Percentiles rank a stretch among this genome's conserved stretches.
phyloP scores from a whole-genome alignment of 805 yeast genomes.

The Blastobotrys terrestris region DNA sequence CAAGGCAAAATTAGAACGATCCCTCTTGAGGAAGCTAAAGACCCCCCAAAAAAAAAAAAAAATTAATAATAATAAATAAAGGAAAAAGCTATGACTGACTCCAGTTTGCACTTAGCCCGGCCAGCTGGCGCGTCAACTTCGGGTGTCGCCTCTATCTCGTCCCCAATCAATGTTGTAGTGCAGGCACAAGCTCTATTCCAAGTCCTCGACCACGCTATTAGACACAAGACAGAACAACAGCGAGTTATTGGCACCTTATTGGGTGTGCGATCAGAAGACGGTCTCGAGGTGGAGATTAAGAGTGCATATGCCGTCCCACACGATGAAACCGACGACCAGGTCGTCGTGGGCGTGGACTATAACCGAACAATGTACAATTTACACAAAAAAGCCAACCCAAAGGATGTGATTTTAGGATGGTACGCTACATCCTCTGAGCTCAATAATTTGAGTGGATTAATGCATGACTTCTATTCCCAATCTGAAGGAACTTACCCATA shows the following conservation, averaged over 20 bases:
- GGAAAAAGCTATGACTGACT: slow-evolving; percentile 16
- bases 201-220: slow-evolving; percentile 62
- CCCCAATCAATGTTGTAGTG: slow-evolving; percentile 21
- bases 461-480: slow-evolving; percentile 76
- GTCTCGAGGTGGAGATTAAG: slow-evolving; percentile 62
- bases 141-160: slow-evolving; percentile 19
- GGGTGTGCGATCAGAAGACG: slow-evolving; percentile 80
- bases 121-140: slow-evolving; percentile 16
- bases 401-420: slow-evolving; percentile 80
- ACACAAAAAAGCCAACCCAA: slow-evolving; percentile 72
- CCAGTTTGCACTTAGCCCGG: slow-evolving; percentile 20
- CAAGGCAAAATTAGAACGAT: no score
- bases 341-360: slow-evolving; percentile 69
- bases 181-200: slow-evolving; percentile 58
- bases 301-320: slow-evolving; percentile 81
- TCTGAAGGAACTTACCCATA: slow-evolving; percentile 62
- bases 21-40: neutral
- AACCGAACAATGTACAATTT: slow-evolving; percentile 65
- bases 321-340: slow-evolving; percentile 65
- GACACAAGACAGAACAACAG: slow-evolving; percentile 46
- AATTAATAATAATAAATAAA: no score
- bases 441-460: slow-evolving; percentile 66
- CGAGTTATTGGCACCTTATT: slow-evolving; percentile 78
- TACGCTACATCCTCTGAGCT: slow-evolving; percentile 52
- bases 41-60: neutral